phyloP scores from a whole-genome alignment of 371 early-diverging fungal genomes.

The Umbelopsis sp. region DNA sequence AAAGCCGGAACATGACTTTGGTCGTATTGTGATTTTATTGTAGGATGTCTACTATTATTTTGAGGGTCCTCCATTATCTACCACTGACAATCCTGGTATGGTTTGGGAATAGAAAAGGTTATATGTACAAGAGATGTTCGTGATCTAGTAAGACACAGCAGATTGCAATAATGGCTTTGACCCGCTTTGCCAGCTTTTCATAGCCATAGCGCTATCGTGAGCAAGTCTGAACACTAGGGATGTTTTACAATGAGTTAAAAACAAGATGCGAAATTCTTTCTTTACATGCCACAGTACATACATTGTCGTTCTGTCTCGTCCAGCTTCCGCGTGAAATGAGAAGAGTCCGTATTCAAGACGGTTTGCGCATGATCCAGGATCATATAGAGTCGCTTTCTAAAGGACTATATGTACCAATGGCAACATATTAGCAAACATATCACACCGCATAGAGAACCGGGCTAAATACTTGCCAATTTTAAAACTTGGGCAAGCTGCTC shows the following conservation, averaged over 20 bases:
- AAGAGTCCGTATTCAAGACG: slow-evolving; percentile 1
- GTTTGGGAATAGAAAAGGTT: background rate
- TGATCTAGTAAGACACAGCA: background rate
- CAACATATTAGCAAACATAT: background rate
- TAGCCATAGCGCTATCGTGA: slow-evolving; percentile 8
- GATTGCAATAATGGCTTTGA: background rate
- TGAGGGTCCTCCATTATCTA: background rate
- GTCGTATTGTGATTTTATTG: no score
- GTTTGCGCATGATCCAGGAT: slow-evolving; percentile 13
- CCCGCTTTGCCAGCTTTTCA: slow-evolving; percentile 10
- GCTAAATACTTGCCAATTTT: background rate
- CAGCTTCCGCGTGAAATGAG: slow-evolving; percentile 5
- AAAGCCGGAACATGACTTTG: no score
- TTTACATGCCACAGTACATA: background rate
- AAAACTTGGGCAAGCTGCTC: background rate
- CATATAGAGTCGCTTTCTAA: slow-evolving; percentile 2
- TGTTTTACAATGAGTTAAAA: background rate
- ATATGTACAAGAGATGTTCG: background rate
- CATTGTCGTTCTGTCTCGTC: slow-evolving; percentile 7
- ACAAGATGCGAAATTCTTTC: background rate
- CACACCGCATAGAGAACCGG: background rate
- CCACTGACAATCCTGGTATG: background rate
- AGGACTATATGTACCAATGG: background rate
- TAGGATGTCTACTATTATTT: no score
- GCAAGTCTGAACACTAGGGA: background rate